These are phyloP conservation scores for Cyclotella cryptica DNA, from an alignment of 108 stramenopile genomes.

Conservation along the genomic window DNA sequence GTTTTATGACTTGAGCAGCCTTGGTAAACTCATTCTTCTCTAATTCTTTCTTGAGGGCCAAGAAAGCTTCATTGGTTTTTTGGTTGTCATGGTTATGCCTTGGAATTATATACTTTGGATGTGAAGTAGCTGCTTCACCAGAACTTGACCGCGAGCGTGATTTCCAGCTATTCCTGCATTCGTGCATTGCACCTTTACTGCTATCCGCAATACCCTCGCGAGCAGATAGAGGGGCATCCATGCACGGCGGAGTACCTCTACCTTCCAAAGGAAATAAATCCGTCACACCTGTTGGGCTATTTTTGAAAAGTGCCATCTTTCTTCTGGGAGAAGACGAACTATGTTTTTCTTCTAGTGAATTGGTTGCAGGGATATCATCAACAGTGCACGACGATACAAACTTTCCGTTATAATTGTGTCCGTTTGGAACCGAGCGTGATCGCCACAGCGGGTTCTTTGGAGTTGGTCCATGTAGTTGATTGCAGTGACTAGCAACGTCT, in stretches of 20 bases:
- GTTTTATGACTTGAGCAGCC: neutral
- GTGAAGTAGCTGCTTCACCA: neutral
- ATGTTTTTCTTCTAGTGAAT: neutral
- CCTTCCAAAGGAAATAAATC: neutral
- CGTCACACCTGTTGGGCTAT: neutral
- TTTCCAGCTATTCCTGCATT: neutral
- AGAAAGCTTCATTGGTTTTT: neutral
- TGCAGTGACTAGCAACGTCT: too few relatives aligned
- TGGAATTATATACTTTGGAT: neutral
- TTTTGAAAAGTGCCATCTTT: neutral
- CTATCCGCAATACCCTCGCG: neutral
- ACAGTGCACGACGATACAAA: neutral
- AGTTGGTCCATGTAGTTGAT: neutral
- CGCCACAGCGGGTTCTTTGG: neutral
- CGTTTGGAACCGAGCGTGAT: neutral
- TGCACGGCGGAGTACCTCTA: neutral
- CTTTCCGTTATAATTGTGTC: neutral
- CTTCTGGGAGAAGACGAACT: neutral
- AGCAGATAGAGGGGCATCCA: neutral
- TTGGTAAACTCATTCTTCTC: constrained; percentile 20
- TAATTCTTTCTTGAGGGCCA: constrained; percentile 12
- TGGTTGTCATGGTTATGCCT: neutral
- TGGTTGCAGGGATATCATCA: neutral
- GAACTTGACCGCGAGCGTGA: neutral
- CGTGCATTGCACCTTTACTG: neutral